phyloP scores from a whole-genome alignment of 2,329 filamentous ascomycete genomes.

The Ophiostoma ips region DNA sequence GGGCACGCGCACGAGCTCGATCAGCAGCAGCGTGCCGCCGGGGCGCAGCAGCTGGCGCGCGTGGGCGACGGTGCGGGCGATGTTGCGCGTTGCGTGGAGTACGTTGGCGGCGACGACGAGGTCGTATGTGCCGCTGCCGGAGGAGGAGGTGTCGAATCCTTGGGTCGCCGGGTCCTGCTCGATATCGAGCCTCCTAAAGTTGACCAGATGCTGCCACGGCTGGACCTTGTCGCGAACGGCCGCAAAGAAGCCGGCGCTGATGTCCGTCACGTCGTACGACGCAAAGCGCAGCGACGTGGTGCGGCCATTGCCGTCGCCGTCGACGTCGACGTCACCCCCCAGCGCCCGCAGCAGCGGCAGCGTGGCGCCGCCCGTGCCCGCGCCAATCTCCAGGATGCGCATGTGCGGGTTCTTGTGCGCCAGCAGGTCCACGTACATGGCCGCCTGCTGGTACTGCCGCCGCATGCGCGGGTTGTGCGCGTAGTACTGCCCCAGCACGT shows the following conservation, averaged over 20 bases:
- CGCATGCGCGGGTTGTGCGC: conserved; percentile 13
- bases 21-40: conserved; percentile 11
- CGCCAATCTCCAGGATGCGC: conserved; percentile 26
- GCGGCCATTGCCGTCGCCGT: neutral
- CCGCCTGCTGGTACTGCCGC: conserved; percentile 14
- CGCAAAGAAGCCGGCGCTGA: conserved; percentile 26
- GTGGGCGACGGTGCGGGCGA: conserved; percentile 15
- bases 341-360: conserved; percentile 12
- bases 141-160: no score
- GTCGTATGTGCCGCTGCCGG: conserved; percentile 18
- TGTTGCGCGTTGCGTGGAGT: conserved; percentile 19
- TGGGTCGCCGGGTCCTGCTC: conserved; percentile 19
- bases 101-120: conserved; percentile 23
- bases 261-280: conserved; percentile 30
- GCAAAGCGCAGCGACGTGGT: conserved; percentile 5
- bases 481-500: conserved; percentile 15
- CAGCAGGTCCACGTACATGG: conserved; percentile 11
- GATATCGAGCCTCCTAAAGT: conserved; percentile 17
- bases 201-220: conserved; percentile 7
- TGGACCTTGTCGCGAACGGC: conserved; percentile 20
- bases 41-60: conserved; percentile 17
- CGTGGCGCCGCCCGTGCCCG: conserved; percentile 20
- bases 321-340: conserved; percentile 2
- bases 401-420: conserved; percentile 17
- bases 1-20: conserved; percentile 12